Evolutionary conservation across 306 rosid species (phyloP).

Genomic region (Cucurbita ficifolia): DNA sequence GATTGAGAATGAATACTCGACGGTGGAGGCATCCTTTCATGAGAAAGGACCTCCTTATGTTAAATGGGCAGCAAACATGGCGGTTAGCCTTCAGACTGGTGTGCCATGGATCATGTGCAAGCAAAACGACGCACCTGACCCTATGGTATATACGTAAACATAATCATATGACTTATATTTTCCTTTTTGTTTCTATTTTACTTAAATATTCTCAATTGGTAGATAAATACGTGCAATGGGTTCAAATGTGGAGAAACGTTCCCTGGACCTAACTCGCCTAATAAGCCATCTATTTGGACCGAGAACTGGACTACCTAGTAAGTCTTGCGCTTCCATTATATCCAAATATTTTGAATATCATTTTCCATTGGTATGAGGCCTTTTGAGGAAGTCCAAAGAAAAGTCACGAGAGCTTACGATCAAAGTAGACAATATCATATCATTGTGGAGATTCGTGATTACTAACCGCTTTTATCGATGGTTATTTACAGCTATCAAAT

Average conservation of each 20-base stretch:
- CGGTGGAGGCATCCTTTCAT: slow-evolving; percentile 34
- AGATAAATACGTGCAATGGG: slow-evolving; percentile 90
- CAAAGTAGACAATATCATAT: background rate
- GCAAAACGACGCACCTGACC: slow-evolving; percentile 99
- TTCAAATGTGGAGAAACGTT: slow-evolving; percentile 96
- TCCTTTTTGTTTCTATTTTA: background rate
- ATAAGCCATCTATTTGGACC: slow-evolving; percentile 80
- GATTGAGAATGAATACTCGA: slow-evolving; percentile 76
- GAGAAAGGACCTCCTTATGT: slow-evolving; percentile 49
- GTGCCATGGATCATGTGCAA: slow-evolving; percentile 99
- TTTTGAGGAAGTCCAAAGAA: too few relatives aligned
- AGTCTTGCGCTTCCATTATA: slow-evolving; percentile 13
- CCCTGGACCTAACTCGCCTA: slow-evolving; percentile 73
- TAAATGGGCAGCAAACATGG: slow-evolving; percentile 97
- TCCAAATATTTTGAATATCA: background rate
- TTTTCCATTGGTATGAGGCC: background rate
- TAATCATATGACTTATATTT: background rate
- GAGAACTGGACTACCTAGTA: slow-evolving; percentile 98
- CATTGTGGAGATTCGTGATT: too few relatives aligned
- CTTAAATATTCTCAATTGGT: slow-evolving; percentile 7
- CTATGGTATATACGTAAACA: slow-evolving; percentile 38
- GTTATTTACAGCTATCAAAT: slow-evolving; percentile 41
- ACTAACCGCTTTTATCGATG: too few relatives aligned
- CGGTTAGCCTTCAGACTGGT: slow-evolving; percentile 69
- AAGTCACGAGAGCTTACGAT: too few relatives aligned